Evolutionary conservation across 2,329 filamentous ascomycete species (phyloP), one percentile per base, ranked within the genome.

Genomic region (Didymella lethalis): DNA sequence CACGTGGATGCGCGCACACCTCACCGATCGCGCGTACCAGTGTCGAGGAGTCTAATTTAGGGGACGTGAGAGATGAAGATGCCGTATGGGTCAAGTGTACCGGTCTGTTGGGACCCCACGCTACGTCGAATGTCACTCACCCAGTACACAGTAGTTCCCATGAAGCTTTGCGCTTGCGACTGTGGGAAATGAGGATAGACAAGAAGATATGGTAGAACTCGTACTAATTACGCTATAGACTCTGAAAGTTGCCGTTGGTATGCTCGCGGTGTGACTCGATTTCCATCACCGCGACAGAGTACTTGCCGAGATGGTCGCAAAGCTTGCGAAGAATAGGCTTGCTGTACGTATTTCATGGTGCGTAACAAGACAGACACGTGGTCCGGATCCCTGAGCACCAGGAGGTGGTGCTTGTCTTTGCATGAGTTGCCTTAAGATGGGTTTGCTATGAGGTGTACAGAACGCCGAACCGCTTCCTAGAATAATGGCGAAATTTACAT

Each of bases 81-180:
- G 23, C 10, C 6, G 2, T 53, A n/a, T 18, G 23, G 14, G 41
- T 41, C 26, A 41, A 32, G n/a, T 54, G n/a, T 18, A 54, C 41
- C 41, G 20, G 29, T 34, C 34, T 10, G 49, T 23, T 23, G 32
- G 50, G 25, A 10, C 8, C 4, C 41, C 38, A 40, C 32, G 36
- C 29, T 41, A 38, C 26, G 43, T 47, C 25, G 44, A 20, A 29
- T 54, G 32, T 48, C 51, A 47, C 26, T 47, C 26, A 41, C n/a
- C 36, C 40, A 5, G 20, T 28, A 41, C n/a, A 36, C 40, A 5
- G 20, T 28, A 20, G 18, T 18, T 18, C 4, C 23, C 16, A 10
- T 16, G 10, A 54, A 47, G 7, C 32, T 47, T 54, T 54, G 40
- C 23, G 41, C 29, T 45, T 45, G 41, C 10, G 32, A 29, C 29